Evolutionary conservation across 2,329 filamentous ascomycete genomes (phyloP).

Genomic region (Onygena corvina): DNA sequence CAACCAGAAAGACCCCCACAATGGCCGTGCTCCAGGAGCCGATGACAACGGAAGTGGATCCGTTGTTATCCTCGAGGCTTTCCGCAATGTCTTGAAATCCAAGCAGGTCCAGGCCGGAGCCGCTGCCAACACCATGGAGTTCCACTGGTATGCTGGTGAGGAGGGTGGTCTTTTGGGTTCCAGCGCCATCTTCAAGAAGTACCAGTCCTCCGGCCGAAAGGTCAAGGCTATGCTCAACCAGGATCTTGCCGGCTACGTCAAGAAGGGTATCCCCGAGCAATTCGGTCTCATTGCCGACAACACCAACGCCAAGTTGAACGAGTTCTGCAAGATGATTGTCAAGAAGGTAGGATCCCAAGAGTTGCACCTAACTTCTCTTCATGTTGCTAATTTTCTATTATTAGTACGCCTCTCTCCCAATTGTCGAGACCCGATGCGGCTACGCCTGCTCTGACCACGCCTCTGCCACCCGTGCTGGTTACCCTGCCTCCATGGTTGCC

Average conservation of each 20-base stretch:
- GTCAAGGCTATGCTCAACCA: slow-evolving; percentile 97
- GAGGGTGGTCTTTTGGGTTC: slow-evolving; percentile 78
- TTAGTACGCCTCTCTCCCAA: slow-evolving; percentile 78
- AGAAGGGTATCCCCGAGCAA: slow-evolving; percentile 68
- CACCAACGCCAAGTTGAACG: slow-evolving; percentile 69
- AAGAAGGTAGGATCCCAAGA: slow-evolving; percentile 41
- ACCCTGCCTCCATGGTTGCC: slow-evolving; percentile 53
- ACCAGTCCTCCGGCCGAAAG: slow-evolving; percentile 59
- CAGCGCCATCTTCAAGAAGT: slow-evolving; percentile 75
- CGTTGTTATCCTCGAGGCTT: slow-evolving; percentile 86
- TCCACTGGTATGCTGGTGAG: slow-evolving; percentile 91
- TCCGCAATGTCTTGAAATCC: slow-evolving; percentile 67
- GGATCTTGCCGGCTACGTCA: slow-evolving; percentile 92
- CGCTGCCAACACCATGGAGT: slow-evolving; percentile 77
- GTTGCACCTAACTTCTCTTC: too few species aligned
- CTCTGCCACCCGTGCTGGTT: slow-evolving; percentile 54
- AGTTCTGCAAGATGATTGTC: slow-evolving; percentile 83
- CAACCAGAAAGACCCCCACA: slow-evolving; percentile 60
- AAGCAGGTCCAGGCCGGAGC: slow-evolving; percentile 57
- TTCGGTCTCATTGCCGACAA: slow-evolving; percentile 90
- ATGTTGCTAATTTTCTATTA: not conserved
- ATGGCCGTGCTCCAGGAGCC: slow-evolving; percentile 79
- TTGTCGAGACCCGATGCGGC: slow-evolving; percentile 74
- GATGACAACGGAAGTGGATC: slow-evolving; percentile 90
- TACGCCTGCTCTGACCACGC: slow-evolving; percentile 66